These are phyloP conservation scores for Favolaschia claudopus DNA, from an alignment of 768 basidiomycete species.

Conservation along the genomic window DNA sequence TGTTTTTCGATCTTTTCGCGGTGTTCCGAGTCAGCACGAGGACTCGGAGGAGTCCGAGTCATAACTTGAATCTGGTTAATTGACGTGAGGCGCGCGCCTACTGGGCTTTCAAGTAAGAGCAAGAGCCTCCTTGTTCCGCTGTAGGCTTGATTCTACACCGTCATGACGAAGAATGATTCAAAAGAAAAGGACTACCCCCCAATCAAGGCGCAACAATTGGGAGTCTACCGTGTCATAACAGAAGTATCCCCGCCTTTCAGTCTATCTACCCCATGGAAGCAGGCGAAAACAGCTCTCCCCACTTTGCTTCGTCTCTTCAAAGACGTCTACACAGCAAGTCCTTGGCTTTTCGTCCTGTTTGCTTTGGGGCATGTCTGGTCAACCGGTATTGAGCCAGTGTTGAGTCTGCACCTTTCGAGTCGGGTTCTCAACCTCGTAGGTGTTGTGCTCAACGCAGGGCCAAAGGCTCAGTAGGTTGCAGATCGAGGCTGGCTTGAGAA, in stretches of 20 bases:
- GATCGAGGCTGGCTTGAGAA: slow-evolving; percentile 22
- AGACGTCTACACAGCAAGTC: slow-evolving; percentile 7
- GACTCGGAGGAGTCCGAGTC: no score
- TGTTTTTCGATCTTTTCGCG: no score
- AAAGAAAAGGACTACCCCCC: neutral
- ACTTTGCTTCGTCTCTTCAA: slow-evolving; percentile 9
- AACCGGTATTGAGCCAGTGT: neutral
- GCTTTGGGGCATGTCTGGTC: neutral
- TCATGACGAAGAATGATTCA: no score
- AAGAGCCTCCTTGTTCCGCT: no score
- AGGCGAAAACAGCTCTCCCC: neutral
- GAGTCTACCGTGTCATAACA: slow-evolving; percentile 22
- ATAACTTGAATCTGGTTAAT: no score
- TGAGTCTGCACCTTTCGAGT: slow-evolving; percentile 17
- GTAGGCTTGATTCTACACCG: no score
- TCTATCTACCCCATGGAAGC: slow-evolving; percentile 18
- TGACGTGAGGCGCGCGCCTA: no score
- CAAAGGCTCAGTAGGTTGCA: no score
- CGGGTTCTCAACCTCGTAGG: slow-evolving; percentile 12
- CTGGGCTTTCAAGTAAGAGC: no score
- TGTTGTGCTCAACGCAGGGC: neutral
- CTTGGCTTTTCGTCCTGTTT: slow-evolving; percentile 10
- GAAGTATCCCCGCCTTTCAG: slow-evolving; percentile 2
- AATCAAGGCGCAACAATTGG: slow-evolving; percentile 9
- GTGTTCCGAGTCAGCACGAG: no score